Evolutionary conservation across 805 yeast species (phyloP).

Genomic region (Wickerhamomyces bisporus): DNA sequence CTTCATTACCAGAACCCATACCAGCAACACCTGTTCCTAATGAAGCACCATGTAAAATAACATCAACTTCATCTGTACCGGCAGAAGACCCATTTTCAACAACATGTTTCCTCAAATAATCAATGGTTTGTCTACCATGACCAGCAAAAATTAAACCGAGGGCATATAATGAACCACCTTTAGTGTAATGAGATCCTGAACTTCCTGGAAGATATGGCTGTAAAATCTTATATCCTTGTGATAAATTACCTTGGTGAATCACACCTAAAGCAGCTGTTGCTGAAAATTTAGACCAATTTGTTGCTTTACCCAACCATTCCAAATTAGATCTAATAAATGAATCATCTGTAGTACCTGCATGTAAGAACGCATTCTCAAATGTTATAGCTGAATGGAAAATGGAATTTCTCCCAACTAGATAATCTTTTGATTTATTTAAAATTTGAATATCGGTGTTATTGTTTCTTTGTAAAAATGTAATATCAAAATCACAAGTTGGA

Average conservation of each 20-base stretch:
- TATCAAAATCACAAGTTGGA: slow-evolving; percentile 89
- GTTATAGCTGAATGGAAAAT: slow-evolving; percentile 95
- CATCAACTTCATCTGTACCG: slow-evolving; percentile 68
- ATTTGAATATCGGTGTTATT: slow-evolving; percentile 82
- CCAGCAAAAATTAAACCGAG: slow-evolving; percentile 94
- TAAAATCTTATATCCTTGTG: slow-evolving; percentile 82
- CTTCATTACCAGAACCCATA: slow-evolving; percentile 78
- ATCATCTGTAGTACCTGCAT: slow-evolving; percentile 95
- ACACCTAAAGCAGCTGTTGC: slow-evolving; percentile 98
- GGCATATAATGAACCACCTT: slow-evolving; percentile 94
- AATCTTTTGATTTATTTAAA: slow-evolving; percentile 72
- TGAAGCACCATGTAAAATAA: slow-evolving; percentile 90
- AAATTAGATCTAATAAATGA: slow-evolving; percentile 83
- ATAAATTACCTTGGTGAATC: slow-evolving; percentile 88
- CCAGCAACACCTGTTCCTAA: slow-evolving; percentile 96
- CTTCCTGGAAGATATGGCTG: slow-evolving; percentile 88
- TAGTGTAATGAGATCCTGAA: slow-evolving; percentile 78
- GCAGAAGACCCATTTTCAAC: slow-evolving; percentile 59
- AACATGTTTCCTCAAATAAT: slow-evolving; percentile 67
- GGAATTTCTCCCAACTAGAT: slow-evolving; percentile 87
- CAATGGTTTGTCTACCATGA: slow-evolving; percentile 84
- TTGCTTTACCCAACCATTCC: slow-evolving; percentile 97
- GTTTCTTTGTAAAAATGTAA: slow-evolving; percentile 81
- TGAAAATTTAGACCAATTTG: slow-evolving; percentile 96
- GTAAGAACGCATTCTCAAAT: slow-evolving; percentile 90